Evolutionary conservation across 2,329 filamentous ascomycete genomes (phyloP).

Genomic region (Fusarium paranaense): DNA sequence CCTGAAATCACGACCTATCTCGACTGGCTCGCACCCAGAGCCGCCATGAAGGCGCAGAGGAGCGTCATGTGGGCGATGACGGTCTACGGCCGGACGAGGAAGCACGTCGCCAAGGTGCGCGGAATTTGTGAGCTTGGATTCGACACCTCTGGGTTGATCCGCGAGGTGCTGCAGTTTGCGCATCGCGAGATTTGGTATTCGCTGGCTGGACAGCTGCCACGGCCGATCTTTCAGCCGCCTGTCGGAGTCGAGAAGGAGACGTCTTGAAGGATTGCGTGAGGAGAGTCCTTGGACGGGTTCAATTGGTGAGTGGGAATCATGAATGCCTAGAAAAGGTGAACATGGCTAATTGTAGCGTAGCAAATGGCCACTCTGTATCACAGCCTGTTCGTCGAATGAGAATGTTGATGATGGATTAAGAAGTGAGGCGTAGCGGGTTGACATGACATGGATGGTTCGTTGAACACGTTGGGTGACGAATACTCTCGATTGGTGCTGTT

Average conservation of each 20-base stretch:
- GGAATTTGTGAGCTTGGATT: constrained; percentile 33
- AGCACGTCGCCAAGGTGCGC: constrained; percentile 37
- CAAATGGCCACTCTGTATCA: neutral
- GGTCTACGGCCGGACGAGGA: constrained; percentile 44
- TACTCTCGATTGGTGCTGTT: neutral
- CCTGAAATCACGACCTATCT: constrained; percentile 45
- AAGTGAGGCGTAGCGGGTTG: neutral
- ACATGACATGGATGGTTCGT: neutral
- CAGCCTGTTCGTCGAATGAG: neutral
- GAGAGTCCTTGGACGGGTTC: neutral
- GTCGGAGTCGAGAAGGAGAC: constrained; percentile 21
- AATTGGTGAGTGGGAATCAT: neutral
- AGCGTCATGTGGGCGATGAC: constrained; percentile 48
- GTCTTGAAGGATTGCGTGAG: neutral
- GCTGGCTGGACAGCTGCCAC: constrained; percentile 46
- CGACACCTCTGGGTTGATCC: constrained; percentile 43
- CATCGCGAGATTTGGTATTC: constrained; percentile 46
- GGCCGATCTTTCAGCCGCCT: constrained; percentile 44
- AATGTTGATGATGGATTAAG: neutral
- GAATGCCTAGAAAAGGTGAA: neutral
- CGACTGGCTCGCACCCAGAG: constrained; percentile 46
- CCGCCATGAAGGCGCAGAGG: constrained; percentile 38
- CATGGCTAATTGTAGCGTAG: neutral
- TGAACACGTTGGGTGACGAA: neutral
- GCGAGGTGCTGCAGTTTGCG: constrained; percentile 46